Evolutionary conservation across 1,139 yeast species (phyloP).

Genomic region (Nakaseomyces nivariensis): DNA sequence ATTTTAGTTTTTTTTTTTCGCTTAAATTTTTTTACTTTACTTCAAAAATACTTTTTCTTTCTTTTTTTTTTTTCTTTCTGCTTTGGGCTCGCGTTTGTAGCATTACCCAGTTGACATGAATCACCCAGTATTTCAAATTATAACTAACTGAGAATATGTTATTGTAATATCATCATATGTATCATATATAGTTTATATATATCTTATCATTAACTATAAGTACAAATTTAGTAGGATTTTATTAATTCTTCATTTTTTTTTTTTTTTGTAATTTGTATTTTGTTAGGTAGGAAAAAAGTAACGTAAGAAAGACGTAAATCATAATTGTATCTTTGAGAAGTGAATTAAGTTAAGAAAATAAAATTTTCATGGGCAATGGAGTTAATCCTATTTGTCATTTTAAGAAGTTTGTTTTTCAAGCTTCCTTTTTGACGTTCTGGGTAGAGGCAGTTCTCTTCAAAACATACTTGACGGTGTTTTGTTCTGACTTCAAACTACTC

Average conservation of each 20-base stretch:
- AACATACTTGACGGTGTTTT: conserved; percentile 25
- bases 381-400: too few relatives aligned
- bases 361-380: too few relatives aligned
- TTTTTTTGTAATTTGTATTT: not conserved
- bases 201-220: not conserved
- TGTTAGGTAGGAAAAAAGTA: not conserved
- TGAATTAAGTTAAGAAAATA: not conserved
- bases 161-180: not conserved
- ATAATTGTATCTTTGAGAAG: not conserved
- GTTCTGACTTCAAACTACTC: conserved; percentile 29
- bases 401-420: not conserved
- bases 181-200: not conserved
- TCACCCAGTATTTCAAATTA: not conserved
- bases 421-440: conserved; percentile 5
- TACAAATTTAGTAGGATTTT: not conserved
- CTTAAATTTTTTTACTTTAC: not conserved
- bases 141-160: not conserved
- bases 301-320: not conserved
- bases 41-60: not conserved
- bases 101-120: not conserved
- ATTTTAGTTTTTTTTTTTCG: not conserved
- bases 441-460: conserved; percentile 20
- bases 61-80: not conserved
- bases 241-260: not conserved
- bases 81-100: too few relatives aligned